Percentiles rank a stretch among this genome's conserved stretches.
phyloP scores from a whole-genome alignment of 106 monocot genomes.

The Dendrobium officinale region DNA sequence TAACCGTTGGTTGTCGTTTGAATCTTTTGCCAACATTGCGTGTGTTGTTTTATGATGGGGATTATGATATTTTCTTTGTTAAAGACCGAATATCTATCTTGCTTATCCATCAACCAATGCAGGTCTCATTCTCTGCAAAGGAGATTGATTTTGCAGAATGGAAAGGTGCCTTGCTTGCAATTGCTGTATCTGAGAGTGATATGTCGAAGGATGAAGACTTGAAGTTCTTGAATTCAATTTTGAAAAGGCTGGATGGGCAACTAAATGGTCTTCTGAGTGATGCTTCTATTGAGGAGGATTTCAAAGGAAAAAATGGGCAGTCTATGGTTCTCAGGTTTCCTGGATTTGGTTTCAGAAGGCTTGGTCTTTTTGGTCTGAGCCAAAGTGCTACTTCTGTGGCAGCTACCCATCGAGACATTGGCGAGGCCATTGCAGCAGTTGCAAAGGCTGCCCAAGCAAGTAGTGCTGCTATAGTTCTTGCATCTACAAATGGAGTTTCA shows the following conservation, averaged over 20 bases:
- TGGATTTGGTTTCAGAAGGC: constrained; percentile 55
- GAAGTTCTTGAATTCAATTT: constrained; percentile 45
- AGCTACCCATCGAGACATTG: constrained; percentile 31
- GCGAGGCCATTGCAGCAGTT: constrained; percentile 56
- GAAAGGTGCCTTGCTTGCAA: constrained; percentile 72
- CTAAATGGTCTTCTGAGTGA: constrained; percentile 51
- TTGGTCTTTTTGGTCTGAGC: constrained; percentile 53
- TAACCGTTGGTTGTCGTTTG: neutral
- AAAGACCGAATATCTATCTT: neutral
- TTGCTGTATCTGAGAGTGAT: constrained; percentile 61
- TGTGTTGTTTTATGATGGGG: neutral
- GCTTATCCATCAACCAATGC: constrained; percentile 5
- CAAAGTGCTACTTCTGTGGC: constrained; percentile 10
- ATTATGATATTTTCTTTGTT: neutral
- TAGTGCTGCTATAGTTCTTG: constrained; percentile 55
- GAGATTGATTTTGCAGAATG: constrained; percentile 60
- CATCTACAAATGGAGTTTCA: constrained; percentile 24
- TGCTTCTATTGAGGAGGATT: constrained; percentile 60
- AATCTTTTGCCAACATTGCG: neutral
- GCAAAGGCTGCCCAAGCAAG: constrained; percentile 54
- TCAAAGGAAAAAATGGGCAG: constrained; percentile 67
- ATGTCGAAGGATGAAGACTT: constrained; percentile 45
- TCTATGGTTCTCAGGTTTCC: constrained; percentile 49
- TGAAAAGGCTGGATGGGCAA: constrained; percentile 52
- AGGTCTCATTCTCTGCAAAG: constrained; percentile 61